Evolutionary conservation across 2,329 filamentous ascomycete genomes (phyloP).

Genomic region (Pseudocercospora ulei): DNA sequence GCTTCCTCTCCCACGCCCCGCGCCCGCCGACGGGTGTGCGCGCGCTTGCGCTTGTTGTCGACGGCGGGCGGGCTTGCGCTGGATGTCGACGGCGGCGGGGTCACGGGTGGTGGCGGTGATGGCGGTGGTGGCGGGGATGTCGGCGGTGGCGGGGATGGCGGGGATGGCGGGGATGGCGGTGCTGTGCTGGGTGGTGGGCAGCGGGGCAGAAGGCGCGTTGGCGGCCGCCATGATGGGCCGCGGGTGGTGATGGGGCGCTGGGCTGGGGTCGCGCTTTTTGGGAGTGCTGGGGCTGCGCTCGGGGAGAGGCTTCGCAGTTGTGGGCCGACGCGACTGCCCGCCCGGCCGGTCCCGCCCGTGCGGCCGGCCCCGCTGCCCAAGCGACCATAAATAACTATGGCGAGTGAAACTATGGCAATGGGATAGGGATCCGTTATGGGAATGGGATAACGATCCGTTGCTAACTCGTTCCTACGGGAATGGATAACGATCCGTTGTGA

Average conservation of each 20-base stretch:
- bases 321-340: neutral
- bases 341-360: neutral
- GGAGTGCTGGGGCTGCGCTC: constrained; percentile 3
- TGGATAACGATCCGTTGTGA: too few species aligned
- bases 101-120: constrained; percentile 12
- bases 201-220: constrained; percentile 13
- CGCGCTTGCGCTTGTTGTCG: constrained; percentile 41
- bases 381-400: too few species aligned
- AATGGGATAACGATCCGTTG: too few species aligned
- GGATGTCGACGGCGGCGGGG: constrained; percentile 7
- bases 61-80: constrained; percentile 9
- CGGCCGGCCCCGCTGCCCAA: neutral
- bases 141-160: constrained; percentile 15
- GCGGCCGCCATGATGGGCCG: constrained; percentile 20
- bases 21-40: constrained; percentile 31
- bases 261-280: constrained; percentile 12
- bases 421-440: too few species aligned
- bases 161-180: constrained; percentile 20
- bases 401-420: too few species aligned
- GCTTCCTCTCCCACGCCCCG: constrained; percentile 31
- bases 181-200: constrained; percentile 10
- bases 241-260: constrained; percentile 11
- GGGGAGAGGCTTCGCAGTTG: neutral
- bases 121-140: too few species aligned
- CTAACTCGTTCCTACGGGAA: too few species aligned